phyloP scores from a whole-genome alignment of 2,329 filamentous ascomycete species.

The Trichoderma sp. region DNA sequence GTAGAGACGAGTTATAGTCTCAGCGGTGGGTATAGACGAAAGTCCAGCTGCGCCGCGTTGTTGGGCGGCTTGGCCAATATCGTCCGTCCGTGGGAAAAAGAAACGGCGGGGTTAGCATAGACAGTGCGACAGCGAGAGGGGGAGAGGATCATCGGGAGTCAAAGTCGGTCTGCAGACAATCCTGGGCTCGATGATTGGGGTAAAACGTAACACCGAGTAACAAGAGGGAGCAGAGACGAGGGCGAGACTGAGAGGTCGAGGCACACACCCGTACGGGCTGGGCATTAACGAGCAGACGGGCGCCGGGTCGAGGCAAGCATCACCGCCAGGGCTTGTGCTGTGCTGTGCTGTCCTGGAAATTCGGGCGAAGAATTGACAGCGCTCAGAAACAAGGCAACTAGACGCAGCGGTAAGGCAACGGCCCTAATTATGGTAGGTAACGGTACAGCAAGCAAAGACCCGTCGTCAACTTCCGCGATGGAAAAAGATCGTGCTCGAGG shows the following conservation, averaged over 20 bases:
- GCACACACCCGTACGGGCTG: neutral
- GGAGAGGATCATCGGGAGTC: neutral
- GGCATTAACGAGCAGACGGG: neutral
- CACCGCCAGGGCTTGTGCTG: neutral
- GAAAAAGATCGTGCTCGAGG: neutral
- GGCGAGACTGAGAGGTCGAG: neutral
- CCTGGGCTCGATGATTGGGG: neutral
- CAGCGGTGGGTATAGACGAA: neutral
- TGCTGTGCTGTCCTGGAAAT: neutral
- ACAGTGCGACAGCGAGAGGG: neutral
- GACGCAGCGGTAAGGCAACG: neutral
- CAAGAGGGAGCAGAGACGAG: neutral
- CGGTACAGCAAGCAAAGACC: neutral
- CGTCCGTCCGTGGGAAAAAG: neutral
- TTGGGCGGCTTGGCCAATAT: neutral
- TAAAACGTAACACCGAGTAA: slow-evolving; percentile 3
- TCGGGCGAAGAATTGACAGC: neutral
- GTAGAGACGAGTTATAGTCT: neutral
- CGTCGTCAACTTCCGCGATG: neutral
- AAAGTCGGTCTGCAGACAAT: slow-evolving; percentile 5
- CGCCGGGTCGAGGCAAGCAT: neutral
- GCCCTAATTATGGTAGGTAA: neutral
- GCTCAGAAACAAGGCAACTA: neutral
- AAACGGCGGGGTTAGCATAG: neutral
- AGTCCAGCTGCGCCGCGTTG: neutral